These are phyloP conservation scores for Stephania japonica DNA, from an alignment of 164 flowering plant species.

Conservation along the genomic window DNA sequence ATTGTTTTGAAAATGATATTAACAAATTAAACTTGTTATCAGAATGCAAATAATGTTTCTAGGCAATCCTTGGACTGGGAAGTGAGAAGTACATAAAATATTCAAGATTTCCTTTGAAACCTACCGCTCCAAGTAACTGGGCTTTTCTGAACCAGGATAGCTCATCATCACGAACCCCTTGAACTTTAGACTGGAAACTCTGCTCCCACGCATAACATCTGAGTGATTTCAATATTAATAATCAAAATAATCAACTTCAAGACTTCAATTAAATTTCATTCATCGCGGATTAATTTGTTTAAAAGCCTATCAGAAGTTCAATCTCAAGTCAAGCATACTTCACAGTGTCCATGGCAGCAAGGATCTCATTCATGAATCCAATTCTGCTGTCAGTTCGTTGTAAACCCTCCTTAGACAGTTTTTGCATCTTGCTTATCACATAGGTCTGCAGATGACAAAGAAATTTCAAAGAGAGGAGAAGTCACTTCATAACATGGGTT, in stretches of 20 bases:
- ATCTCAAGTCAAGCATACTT: conserved; percentile 47
- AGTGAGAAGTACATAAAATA: not conserved
- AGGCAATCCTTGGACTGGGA: no score
- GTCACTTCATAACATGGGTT: not conserved
- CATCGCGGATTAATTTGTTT: not conserved
- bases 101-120: not conserved
- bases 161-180: conserved; percentile 62
- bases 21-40: not conserved
- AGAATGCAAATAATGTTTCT: not conserved
- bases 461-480: not conserved
- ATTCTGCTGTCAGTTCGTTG: conserved; percentile 96
- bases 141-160: conserved; percentile 89
- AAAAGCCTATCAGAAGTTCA: not conserved
- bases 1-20: not conserved
- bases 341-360: conserved; percentile 98
- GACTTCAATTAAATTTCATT: no score
- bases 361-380: conserved; percentile 95
- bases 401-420: conserved; percentile 84
- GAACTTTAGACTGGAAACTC: conserved; percentile 85
- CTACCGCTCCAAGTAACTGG: conserved; percentile 71
- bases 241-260: conserved; percentile 6
- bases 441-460: conserved; percentile 45
- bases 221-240: conserved; percentile 20
- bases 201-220: conserved; percentile 99
- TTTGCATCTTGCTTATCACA: conserved; percentile 82